Evolutionary conservation across 306 rosid genomes (phyloP).

Genomic region (Canavalia ensiformis): DNA sequence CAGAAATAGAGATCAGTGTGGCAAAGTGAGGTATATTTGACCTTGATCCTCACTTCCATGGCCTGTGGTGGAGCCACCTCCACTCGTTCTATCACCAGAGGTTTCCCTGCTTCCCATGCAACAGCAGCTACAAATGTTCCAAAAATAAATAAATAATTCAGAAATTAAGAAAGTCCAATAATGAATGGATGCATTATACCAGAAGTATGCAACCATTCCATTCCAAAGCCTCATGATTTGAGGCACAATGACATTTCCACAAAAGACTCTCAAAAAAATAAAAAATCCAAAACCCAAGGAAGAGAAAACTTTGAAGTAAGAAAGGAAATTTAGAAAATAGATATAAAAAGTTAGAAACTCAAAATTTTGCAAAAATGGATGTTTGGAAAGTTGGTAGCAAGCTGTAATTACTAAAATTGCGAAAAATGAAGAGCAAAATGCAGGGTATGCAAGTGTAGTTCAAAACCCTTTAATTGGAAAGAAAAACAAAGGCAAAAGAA

Average conservation of each 20-base stretch:
- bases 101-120: constrained; percentile 52
- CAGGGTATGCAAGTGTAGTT: too few species aligned
- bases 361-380: neutral
- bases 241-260: neutral
- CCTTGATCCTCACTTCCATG: constrained; percentile 50
- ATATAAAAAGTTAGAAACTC: neutral
- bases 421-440: too few species aligned
- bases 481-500: neutral
- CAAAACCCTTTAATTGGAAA: neutral
- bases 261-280: neutral
- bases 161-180: neutral
- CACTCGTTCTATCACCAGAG: constrained; percentile 47
- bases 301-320: neutral
- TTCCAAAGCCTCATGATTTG: neutral
- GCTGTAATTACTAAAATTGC: too few species aligned
- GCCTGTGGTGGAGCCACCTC: constrained; percentile 54
- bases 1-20: constrained; percentile 62
- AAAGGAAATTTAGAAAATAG: neutral
- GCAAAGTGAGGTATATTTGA: constrained; percentile 54
- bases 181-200: neutral
- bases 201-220: neutral
- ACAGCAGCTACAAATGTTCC: constrained; percentile 45
- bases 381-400: neutral
- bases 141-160: neutral
- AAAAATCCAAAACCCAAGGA: neutral